These are phyloP conservation scores for Cornus kousa DNA, from an alignment of 148 eudicot species.

Conservation along the genomic window DNA sequence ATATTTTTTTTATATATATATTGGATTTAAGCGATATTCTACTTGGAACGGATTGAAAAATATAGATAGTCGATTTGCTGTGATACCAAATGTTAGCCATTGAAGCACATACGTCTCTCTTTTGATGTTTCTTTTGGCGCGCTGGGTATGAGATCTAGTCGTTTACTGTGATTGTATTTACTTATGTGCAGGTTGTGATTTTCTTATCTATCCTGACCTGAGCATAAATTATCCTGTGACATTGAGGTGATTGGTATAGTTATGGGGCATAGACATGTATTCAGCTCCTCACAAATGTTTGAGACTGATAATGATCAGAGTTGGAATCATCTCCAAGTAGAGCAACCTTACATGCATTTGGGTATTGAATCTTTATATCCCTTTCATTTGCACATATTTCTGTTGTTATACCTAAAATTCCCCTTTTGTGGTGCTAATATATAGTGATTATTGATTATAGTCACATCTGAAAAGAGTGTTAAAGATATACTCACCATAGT, in stretches of 20 bases:
- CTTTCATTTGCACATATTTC: neutral
- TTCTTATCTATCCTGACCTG: constrained; percentile 7
- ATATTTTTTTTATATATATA: neutral
- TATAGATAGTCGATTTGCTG: neutral
- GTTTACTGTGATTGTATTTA: constrained; percentile 3
- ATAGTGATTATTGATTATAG: neutral
- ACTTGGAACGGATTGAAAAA: too few relatives aligned
- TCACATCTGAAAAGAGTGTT: neutral
- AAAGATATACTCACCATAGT: neutral
- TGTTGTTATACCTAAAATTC: neutral
- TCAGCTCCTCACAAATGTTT: constrained; percentile 49
- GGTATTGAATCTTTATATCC: constrained; percentile 36
- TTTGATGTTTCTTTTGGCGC: neutral
- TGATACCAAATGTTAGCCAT: neutral
- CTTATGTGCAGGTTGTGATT: constrained; percentile 39
- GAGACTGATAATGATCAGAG: constrained; percentile 62
- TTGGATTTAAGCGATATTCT: neutral
- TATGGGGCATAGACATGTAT: constrained; percentile 69
- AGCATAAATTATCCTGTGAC: neutral
- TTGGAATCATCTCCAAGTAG: constrained; percentile 58
- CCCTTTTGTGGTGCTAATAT: neutral
- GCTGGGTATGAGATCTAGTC: neutral
- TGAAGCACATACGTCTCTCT: neutral
- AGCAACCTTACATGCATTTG: constrained; percentile 51
- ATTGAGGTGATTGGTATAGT: constrained; percentile 7